A percentile compares a stretch with the other conserved stretches of the same genome.
phyloP scores from a whole-genome alignment of 768 basidiomycete genomes.

The Leccinum ochraceum region DNA sequence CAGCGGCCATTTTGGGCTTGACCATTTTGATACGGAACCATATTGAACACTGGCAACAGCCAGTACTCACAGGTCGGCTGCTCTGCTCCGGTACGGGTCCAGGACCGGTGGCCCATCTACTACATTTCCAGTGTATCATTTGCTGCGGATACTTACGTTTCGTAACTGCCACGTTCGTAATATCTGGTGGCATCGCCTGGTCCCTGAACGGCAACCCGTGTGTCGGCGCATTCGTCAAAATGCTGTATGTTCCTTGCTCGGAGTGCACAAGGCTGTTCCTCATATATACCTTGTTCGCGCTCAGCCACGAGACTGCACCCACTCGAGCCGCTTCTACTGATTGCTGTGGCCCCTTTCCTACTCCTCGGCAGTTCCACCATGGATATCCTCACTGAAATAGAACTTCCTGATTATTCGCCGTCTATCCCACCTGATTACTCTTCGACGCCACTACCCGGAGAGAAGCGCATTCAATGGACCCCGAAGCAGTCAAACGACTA shows the following conservation, averaged over 20 bases:
- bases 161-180: slow-evolving; percentile 9
- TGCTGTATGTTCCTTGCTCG: neutral
- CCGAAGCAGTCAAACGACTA: slow-evolving; percentile 21
- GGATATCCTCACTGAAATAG: slow-evolving; percentile 14
- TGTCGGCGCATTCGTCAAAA: slow-evolving; percentile 9
- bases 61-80: neutral
- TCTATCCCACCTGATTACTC: slow-evolving; percentile 62
- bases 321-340: slow-evolving; percentile 1
- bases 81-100: neutral
- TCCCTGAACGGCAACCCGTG: slow-evolving; percentile 15
- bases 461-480: slow-evolving; percentile 53
- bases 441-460: slow-evolving; percentile 49
- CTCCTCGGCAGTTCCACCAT: slow-evolving; percentile 8
- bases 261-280: slow-evolving; percentile 13
- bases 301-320: slow-evolving; percentile 1
- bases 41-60: neutral
- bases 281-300: slow-evolving; percentile 22
- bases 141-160: slow-evolving; percentile 7
- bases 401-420: slow-evolving; percentile 54
- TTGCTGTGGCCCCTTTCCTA: slow-evolving; percentile 3
- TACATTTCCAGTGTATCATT: slow-evolving; percentile 1
- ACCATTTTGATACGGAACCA: neutral
- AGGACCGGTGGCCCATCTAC: neutral
- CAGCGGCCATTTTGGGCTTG: neutral
- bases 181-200: slow-evolving; percentile 19